Base-by-base conservation (phyloP, 768 basidiomycete species). In the Leccinellum albellum region DNA sequence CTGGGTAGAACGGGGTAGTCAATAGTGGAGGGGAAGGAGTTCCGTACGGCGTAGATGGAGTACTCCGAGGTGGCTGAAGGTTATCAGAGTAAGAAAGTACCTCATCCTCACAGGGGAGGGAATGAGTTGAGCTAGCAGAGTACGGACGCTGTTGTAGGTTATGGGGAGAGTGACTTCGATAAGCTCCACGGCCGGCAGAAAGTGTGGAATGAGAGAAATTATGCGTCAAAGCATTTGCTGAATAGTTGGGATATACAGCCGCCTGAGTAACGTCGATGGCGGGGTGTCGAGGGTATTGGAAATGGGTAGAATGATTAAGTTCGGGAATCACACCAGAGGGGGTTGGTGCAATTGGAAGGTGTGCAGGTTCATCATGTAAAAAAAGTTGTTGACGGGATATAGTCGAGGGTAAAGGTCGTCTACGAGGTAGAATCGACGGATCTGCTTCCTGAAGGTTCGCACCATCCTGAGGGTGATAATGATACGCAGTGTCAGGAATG, bases 1-100 rank as follows among this genome's bases (percentile, higher is more conserved):
- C 24, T 20, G 74, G 69, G 48, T 73, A 67, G 58, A 72, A 75
- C 21, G 71, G 63, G 24, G 70, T 66, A 15, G 66, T 68, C 31
- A 67, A 55, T 29, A 69, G 53, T 42, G 71, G 68, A 10, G 64
- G 69, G 6, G 71, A 70, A 9, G 62, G 58, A 4, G 65, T 58
- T 35, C 48, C 52, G 37, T 65, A 65, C 31, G 61, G 50, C 6
- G 54, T 51, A 12, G 63, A 51, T 6, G 51, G 31, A 42, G 54
- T 35, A 35, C 54, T 50, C 29, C 42, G 53, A 40, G 51, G 48
- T 35, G 50, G 58, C n/a, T 59, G 59, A 50, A 61, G 24, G 20
- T 33, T 46, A 21, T 53, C 20, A n/a, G 58, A 55, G n/a, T 64
- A 66, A 31, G 64, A 40, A 29, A 55, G 51, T 5, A 53, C 21